Evolutionary conservation across 768 basidiomycete species (phyloP).

Genomic region (Boletus sp.): DNA sequence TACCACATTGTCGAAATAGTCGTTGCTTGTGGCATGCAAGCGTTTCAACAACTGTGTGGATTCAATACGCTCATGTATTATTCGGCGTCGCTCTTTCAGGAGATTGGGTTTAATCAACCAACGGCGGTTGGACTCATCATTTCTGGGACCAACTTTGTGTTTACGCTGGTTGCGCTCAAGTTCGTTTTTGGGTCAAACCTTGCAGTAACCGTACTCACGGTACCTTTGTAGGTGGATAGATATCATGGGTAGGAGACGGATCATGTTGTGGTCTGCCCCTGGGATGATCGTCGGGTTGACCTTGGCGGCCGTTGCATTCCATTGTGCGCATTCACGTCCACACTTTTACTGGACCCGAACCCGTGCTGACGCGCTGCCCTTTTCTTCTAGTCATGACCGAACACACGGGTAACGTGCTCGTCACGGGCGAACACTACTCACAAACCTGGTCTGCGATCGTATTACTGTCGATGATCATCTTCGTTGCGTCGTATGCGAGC

Average conservation of each 20-base stretch:
- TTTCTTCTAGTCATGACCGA: conserved; percentile 49
- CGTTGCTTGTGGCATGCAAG: conserved; percentile 77
- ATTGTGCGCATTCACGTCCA: conserved; percentile 29
- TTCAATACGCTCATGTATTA: conserved; percentile 81
- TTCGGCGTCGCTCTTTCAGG: conserved; percentile 74
- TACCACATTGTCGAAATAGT: conserved; percentile 37
- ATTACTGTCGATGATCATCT: conserved; percentile 77
- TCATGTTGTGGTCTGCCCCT: conserved; percentile 68
- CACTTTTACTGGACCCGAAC: background rate
- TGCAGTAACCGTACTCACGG: background rate
- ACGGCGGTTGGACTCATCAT: conserved; percentile 79
- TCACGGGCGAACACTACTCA: conserved; percentile 57
- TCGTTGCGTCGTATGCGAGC: conserved; percentile 78
- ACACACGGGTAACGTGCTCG: conserved; percentile 56
- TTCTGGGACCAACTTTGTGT: conserved; percentile 75
- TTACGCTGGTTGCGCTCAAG: conserved; percentile 71
- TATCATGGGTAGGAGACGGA: conserved; percentile 62
- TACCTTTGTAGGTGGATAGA: conserved; percentile 45
- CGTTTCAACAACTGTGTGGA: conserved; percentile 79
- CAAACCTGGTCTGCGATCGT: conserved; percentile 64
- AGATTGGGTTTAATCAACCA: conserved; percentile 79
- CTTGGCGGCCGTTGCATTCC: conserved; percentile 62
- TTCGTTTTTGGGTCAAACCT: conserved; percentile 24
- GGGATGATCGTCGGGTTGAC: conserved; percentile 68
- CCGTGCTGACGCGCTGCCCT: background rate